These are phyloP conservation scores for Salvia rosmarinus DNA, from an alignment of 257 asterid species.

Conservation along the genomic window DNA sequence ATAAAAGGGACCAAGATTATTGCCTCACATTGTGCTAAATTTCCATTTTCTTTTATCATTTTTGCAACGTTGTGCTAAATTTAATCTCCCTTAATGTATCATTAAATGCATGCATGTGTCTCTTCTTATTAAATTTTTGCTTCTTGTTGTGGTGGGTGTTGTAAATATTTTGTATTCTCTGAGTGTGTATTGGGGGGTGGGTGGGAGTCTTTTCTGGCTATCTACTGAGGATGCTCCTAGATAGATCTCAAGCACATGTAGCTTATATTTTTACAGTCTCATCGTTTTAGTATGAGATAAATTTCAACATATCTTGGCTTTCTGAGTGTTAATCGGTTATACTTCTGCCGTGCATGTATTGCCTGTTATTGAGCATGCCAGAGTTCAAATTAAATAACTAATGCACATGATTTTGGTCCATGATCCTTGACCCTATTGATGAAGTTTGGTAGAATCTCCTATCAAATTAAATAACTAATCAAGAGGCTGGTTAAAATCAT, in stretches of 20 bases:
- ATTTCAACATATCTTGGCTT: not conserved
- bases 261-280: too few relatives aligned
- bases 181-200: not conserved
- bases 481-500: conserved; percentile 31
- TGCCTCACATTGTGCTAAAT: not conserved
- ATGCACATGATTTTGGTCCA: not conserved
- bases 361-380: not conserved
- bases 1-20: not conserved
- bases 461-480: not conserved
- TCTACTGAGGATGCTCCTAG: not conserved
- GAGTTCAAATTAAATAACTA: not conserved
- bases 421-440: conserved; percentile 2
- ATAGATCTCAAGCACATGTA: not conserved
- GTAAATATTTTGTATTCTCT: not conserved
- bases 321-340: not conserved
- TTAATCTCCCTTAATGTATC: not conserved
- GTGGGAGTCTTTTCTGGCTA: not conserved
- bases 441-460: conserved; percentile 21
- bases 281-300: not conserved
- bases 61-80: not conserved
- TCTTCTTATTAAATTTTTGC: not conserved
- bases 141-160: not conserved
- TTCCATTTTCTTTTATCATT: not conserved
- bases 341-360: not conserved
- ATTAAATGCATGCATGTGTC: not conserved